Evolutionary conservation across 2,329 filamentous ascomycete genomes (phyloP).

Genomic region (Aspergillus sp.): DNA sequence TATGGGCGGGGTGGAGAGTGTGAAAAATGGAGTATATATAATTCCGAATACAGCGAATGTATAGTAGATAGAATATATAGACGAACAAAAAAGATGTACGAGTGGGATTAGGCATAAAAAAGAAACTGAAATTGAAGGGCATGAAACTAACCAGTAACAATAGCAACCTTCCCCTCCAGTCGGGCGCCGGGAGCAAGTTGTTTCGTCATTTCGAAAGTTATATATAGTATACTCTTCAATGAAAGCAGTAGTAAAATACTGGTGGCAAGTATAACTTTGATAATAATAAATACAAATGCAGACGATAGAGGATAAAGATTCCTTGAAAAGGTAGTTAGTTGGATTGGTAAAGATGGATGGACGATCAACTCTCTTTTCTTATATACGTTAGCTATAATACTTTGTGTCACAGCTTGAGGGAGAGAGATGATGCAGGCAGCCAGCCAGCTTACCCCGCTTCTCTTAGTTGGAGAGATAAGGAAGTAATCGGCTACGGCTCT

Average conservation of each 20-base stretch:
- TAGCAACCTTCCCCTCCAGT: slow-evolving; percentile 48
- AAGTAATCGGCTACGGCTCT: too few relatives aligned
- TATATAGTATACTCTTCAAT: neutral
- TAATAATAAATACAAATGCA: neutral
- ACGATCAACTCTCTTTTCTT: too few relatives aligned
- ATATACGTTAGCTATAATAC: too few relatives aligned
- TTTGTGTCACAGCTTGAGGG: too few relatives aligned
- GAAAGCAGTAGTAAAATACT: neutral
- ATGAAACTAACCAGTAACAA: slow-evolving; percentile 44
- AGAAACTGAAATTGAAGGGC: neutral
- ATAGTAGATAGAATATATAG: neutral
- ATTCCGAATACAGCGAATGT: neutral
- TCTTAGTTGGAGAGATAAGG: too few relatives aligned
- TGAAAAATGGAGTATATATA: too few relatives aligned
- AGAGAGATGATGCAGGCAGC: too few relatives aligned
- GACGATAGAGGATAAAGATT: neutral
- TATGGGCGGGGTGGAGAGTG: too few relatives aligned
- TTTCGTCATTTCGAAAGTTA: slow-evolving; percentile 12
- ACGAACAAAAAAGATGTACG: neutral
- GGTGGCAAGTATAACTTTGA: too few relatives aligned
- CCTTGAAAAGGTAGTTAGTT: neutral
- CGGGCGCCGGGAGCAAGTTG: slow-evolving; percentile 27
- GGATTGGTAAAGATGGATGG: too few relatives aligned
- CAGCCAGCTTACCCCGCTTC: too few relatives aligned
- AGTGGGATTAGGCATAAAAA: neutral